These are phyloP conservation scores for Endoconidiophora laricicola DNA, from an alignment of 2,329 filamentous ascomycete genomes.

Conservation along the genomic window DNA sequence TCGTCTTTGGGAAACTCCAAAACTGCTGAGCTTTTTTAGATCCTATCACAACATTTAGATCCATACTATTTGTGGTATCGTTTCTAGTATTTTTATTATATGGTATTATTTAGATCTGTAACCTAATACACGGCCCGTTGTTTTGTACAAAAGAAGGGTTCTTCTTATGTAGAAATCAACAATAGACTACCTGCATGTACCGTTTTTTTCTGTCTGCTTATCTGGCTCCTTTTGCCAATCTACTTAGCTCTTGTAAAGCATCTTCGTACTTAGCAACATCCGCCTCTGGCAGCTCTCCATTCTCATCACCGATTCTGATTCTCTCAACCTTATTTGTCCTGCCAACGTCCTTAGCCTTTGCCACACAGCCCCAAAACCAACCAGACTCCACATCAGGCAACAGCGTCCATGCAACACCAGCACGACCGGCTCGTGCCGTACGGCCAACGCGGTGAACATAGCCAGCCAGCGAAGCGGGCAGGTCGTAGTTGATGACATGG, in stretches of 20 bases:
- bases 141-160: too few species aligned
- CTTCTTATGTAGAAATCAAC: too few species aligned
- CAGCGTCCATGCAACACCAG: slow-evolving; percentile 71
- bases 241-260: slow-evolving; percentile 45
- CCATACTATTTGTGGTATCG: too few species aligned
- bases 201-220: too few species aligned
- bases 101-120: too few species aligned
- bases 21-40: too few species aligned
- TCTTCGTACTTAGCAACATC: slow-evolving; percentile 32
- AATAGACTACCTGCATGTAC: too few species aligned
- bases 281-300: slow-evolving; percentile 28
- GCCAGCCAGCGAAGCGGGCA: slow-evolving; percentile 61
- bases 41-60: too few species aligned
- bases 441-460: slow-evolving; percentile 89
- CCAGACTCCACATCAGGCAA: slow-evolving; percentile 66
- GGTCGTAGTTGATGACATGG: slow-evolving; percentile 87
- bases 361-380: slow-evolving; percentile 85
- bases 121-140: too few species aligned
- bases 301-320: slow-evolving; percentile 22
- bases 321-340: slow-evolving; percentile 30
- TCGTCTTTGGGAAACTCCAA: too few species aligned
- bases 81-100: too few species aligned
- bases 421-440: slow-evolving; percentile 65
- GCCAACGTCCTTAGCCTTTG: slow-evolving; percentile 34
- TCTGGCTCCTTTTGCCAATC: slow-evolving; percentile 30